Evolutionary conservation across 1,139 yeast genomes (phyloP).

Genomic region (Suhomyces bokatorum): DNA sequence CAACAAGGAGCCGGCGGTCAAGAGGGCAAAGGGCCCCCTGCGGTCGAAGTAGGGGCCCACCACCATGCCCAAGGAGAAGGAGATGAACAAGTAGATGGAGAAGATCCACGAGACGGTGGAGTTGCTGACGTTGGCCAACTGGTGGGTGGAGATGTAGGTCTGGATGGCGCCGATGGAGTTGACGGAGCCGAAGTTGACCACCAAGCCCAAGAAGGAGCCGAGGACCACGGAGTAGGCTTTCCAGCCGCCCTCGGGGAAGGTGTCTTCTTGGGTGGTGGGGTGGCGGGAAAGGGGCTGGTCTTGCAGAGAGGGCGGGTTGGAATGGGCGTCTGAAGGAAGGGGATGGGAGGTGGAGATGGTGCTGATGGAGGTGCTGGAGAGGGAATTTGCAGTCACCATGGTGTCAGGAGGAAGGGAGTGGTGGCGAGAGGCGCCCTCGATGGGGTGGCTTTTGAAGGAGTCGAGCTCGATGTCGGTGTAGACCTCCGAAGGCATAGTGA

Average conservation of each 20-base stretch:
- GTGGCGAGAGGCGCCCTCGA: too few species aligned
- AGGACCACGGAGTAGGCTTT: slow-evolving; percentile 35
- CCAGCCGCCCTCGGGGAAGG: slow-evolving; percentile 31
- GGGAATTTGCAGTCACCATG: too few species aligned
- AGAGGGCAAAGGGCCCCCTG: slow-evolving; percentile 31
- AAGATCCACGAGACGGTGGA: slow-evolving; percentile 38
- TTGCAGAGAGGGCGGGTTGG: too few species aligned
- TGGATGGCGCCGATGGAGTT: slow-evolving; percentile 42
- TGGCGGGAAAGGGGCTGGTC: neutral
- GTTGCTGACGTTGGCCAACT: slow-evolving; percentile 22
- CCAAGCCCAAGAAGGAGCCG: slow-evolving; percentile 37
- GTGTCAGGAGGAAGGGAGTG: too few species aligned
- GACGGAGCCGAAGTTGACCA: slow-evolving; percentile 33
- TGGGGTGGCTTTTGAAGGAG: neutral
- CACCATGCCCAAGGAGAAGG: slow-evolving; percentile 34
- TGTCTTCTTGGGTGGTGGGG: neutral
- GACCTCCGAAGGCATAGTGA: neutral
- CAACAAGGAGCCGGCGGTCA: slow-evolving; percentile 28
- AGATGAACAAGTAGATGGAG: slow-evolving; percentile 34
- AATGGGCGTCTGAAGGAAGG: neutral
- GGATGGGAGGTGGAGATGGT: neutral
- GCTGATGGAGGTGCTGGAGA: neutral
- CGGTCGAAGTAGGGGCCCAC: slow-evolving; percentile 41
- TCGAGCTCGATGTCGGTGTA: neutral
- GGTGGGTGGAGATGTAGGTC: slow-evolving; percentile 35